These are phyloP conservation scores for Didymella arachidicola DNA, from an alignment of 2,329 filamentous ascomycete species.

Conservation along the genomic window DNA sequence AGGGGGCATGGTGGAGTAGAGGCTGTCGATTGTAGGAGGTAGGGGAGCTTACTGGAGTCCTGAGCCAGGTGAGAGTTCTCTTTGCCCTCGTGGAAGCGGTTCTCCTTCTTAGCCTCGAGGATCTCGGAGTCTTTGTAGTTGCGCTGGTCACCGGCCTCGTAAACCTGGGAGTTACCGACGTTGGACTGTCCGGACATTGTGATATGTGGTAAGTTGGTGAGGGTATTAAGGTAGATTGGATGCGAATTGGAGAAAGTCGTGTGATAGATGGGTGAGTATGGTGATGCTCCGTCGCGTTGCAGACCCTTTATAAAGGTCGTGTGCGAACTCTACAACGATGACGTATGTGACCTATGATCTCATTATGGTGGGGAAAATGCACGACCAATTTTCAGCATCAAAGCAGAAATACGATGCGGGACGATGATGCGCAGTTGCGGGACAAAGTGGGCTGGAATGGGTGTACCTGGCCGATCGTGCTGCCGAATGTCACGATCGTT, in stretches of 20 bases:
- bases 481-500: conserved; percentile 12
- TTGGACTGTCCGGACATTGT: conserved; percentile 65
- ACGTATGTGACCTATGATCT: conserved; percentile 35
- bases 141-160: conserved; percentile 80
- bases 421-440: conserved; percentile 21
- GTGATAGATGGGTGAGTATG: conserved; percentile 6
- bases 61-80: conserved; percentile 70
- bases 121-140: conserved; percentile 65
- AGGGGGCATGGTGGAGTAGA: not conserved
- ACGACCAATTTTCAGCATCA: conserved; percentile 27
- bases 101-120: conserved; percentile 60
- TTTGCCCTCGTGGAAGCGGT: conserved; percentile 76
- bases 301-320: conserved; percentile 25
- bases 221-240: not conserved
- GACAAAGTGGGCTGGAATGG: conserved; percentile 14
- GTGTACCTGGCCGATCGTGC: conserved; percentile 20
- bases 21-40: not conserved
- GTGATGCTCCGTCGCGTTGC: conserved; percentile 12
- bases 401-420: conserved; percentile 20
- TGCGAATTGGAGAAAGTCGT: conserved; percentile 2
- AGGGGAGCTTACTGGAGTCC: conserved; percentile 72
- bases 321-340: conserved; percentile 25
- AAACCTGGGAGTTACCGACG: conserved; percentile 71
- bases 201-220: conserved; percentile 13
- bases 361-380: conserved; percentile 34